Evolutionary conservation across 495 filamentous ascomycete genomes (phyloP).

Genomic region (Xylaria telfairii): DNA sequence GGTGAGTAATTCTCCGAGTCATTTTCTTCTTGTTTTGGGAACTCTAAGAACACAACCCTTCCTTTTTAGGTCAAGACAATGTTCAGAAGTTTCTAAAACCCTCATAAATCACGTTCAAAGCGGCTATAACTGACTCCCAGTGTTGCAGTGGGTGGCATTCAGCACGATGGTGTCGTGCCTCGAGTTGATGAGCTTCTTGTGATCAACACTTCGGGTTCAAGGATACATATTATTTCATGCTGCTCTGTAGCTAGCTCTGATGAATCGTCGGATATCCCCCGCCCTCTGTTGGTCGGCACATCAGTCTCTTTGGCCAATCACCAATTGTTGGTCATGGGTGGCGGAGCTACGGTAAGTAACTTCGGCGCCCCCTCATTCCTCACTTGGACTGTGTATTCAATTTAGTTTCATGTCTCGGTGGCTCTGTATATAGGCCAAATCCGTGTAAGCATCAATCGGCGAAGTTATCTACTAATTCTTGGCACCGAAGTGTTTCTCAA

Average conservation of each 20-base stretch:
- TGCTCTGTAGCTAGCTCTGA: slow-evolving; percentile 18
- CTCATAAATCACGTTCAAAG: too few species aligned
- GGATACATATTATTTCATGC: slow-evolving; percentile 26
- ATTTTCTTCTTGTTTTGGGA: too few species aligned
- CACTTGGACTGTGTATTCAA: neutral
- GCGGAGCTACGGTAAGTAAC: slow-evolving; percentile 74
- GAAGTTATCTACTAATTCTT: neutral
- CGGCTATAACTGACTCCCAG: too few species aligned
- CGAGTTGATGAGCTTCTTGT: slow-evolving; percentile 42
- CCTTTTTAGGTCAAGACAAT: too few species aligned
- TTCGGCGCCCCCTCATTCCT: neutral
- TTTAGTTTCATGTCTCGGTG: neutral
- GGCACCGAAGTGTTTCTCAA: slow-evolving; percentile 64
- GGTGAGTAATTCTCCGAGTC: too few species aligned
- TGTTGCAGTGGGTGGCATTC: slow-evolving; percentile 63
- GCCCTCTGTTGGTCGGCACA: slow-evolving; percentile 72
- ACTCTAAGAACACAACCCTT: too few species aligned
- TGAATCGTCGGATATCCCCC: slow-evolving; percentile 22
- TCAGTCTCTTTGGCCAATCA: slow-evolving; percentile 46
- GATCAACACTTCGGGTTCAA: slow-evolving; percentile 20
- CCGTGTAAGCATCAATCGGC: neutral
- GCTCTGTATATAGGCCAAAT: neutral
- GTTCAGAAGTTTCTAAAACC: too few species aligned
- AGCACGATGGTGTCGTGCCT: slow-evolving; percentile 42
- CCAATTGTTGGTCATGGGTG: slow-evolving; percentile 69